Base-by-base conservation (phyloP, 495 filamentous ascomycete species). In the Aspergillus sparsus region DNA sequence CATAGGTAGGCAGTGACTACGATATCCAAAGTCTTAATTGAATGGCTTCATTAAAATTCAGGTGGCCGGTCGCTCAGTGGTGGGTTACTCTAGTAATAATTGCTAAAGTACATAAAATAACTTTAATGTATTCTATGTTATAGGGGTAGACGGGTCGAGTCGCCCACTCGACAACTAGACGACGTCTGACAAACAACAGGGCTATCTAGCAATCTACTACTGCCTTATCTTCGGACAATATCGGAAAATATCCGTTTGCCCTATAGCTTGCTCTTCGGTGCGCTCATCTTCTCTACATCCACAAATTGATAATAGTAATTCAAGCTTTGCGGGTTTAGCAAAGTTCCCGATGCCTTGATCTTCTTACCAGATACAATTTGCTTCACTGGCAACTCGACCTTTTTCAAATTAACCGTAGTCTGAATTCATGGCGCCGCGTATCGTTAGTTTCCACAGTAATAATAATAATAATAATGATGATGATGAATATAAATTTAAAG, bases 301-400 rank as follows among this genome's bases (percentile, higher is more conserved):
- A 86, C 89, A 73, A 93, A 93, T 70, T 82, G 85, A 67, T 93
- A 92, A 67, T 92, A 93, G 66, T 80, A 93, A 12, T 92, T 80
- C 53, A 93, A 66, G 62, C 85, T 86, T 70, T 87, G 74, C 4
- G 88, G 88, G 67, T 94, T 94, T 27, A 89, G 79, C 62, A 94
- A 71, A 13, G 90, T 93, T 10, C 88, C 88, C 54, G 85, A 89
- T 0, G 89, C 83, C 75, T 89, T 89, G 71, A 94, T 84, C 57
- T 74, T 81, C 61, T 85, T 83, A 0, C 90, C 90, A 0, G 83
- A 90, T 2, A 94, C 85, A 56, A 93, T 92, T 72, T 91, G 88
- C 77, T 92, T 94, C 27, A 94, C 87, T 2, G 90, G 89, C 9
- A 94, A 68, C 66, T 94, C 90, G 18, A 94, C 90, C 71, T 94